These are phyloP conservation scores for Podospora pseudopauciseta DNA, from an alignment of 495 filamentous ascomycete species.

Conservation along the genomic window DNA sequence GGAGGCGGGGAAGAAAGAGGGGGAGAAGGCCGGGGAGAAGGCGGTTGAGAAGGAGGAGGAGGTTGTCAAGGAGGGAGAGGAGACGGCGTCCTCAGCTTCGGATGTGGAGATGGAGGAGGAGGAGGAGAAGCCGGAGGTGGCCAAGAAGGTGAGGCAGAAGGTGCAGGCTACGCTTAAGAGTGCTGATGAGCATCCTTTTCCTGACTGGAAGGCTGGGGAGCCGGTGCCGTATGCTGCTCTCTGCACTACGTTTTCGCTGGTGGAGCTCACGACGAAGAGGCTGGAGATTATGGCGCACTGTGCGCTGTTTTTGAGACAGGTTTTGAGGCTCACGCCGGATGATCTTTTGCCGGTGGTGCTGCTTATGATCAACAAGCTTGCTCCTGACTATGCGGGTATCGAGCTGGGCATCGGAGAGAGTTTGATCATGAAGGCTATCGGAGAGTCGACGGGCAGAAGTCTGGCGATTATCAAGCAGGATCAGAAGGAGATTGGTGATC, in stretches of 20 bases:
- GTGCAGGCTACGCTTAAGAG: conserved; percentile 72
- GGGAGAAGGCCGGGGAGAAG: conserved; percentile 1
- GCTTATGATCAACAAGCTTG: conserved; percentile 97
- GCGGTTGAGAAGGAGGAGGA: conserved; percentile 11
- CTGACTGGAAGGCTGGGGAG: conserved; percentile 85
- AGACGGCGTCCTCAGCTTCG: conserved; percentile 52
- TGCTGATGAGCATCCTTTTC: conserved; percentile 73
- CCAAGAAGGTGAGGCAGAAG: conserved; percentile 73
- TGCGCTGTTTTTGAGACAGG: conserved; percentile 86
- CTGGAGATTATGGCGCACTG: conserved; percentile 83
- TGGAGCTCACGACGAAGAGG: conserved; percentile 90
- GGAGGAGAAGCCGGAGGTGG: conserved; percentile 70
- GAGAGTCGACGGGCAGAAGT: conserved; percentile 86
- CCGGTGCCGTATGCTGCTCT: conserved; percentile 93
- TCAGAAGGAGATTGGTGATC: conserved; percentile 91
- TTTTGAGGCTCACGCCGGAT: conserved; percentile 81
- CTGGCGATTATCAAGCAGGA: conserved; percentile 84
- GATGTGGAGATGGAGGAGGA: conserved; percentile 47
- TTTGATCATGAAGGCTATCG: conserved; percentile 96
- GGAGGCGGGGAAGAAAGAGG: too few relatives aligned
- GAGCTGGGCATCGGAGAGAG: conserved; percentile 97
- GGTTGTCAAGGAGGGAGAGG: conserved; percentile 30
- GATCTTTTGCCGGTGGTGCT: conserved; percentile 84
- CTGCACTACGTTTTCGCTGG: conserved; percentile 87
- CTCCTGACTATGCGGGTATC: conserved; percentile 92